Conservation (phyloP, 768 basidiomycete genomes). For the Calvatia gigantea region DNA sequence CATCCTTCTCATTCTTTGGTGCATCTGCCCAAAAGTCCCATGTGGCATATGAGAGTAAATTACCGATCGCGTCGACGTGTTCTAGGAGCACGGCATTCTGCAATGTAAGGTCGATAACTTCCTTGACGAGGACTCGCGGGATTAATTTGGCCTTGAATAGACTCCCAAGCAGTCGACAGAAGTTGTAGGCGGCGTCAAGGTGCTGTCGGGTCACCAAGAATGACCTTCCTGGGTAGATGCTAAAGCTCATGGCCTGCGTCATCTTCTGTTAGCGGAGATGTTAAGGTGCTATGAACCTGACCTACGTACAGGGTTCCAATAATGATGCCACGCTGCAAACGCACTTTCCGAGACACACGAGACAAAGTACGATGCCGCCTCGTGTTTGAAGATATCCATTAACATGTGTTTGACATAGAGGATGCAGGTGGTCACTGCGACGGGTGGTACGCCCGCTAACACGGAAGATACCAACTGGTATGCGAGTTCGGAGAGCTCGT, state of each 20-base stretch:
- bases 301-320: slow-evolving; percentile 11
- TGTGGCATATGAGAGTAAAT: slow-evolving; percentile 1
- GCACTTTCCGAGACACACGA: slow-evolving; percentile 7
- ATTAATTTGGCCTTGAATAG: neutral
- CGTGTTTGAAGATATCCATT: slow-evolving; percentile 4
- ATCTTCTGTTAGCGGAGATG: neutral
- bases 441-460: neutral
- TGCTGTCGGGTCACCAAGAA: slow-evolving; percentile 6
- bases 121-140: neutral
- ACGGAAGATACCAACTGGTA: slow-evolving; percentile 3
- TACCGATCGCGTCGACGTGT: slow-evolving; percentile 4
- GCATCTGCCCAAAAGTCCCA: neutral
- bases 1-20: neutral
- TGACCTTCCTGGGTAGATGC: slow-evolving; percentile 3
- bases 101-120: slow-evolving; percentile 8
- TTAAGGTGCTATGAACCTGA: neutral
- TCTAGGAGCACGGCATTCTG: slow-evolving; percentile 4
- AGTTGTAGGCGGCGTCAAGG: slow-evolving; percentile 2
- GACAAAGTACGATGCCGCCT: slow-evolving; percentile 2
- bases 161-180: slow-evolving; percentile 4
- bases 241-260: neutral
- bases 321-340: slow-evolving; percentile 10
- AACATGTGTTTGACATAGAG: neutral
- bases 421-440: neutral
- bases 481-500: slow-evolving; percentile 3